Evolutionary conservation across 2,329 filamentous ascomycete genomes (phyloP).

Genomic region (Metarhizium sp.): DNA sequence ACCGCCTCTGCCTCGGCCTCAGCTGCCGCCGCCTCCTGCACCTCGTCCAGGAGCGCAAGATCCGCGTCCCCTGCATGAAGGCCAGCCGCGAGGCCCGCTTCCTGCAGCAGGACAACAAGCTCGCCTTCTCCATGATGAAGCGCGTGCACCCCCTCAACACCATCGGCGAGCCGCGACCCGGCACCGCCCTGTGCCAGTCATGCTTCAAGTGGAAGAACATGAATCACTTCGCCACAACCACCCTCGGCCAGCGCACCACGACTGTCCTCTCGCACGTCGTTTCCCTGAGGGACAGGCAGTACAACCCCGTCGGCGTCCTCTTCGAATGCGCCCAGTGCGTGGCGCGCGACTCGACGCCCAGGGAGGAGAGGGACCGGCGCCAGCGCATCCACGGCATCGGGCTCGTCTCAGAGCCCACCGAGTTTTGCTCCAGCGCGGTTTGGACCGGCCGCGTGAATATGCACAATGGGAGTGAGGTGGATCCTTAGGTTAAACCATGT

Average conservation of each 20-base stretch:
- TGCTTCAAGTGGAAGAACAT: background rate
- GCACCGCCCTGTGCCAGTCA: background rate
- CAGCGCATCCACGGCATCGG: background rate
- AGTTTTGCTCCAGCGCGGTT: background rate
- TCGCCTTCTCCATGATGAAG: background rate
- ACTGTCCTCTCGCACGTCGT: background rate
- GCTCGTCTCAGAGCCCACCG: background rate
- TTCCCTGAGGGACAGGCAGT: background rate
- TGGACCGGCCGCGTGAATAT: background rate
- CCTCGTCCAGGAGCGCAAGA: background rate
- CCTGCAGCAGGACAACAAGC: background rate
- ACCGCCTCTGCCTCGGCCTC: background rate
- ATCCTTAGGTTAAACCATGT: background rate
- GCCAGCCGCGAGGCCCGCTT: background rate
- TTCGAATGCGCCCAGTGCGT: background rate
- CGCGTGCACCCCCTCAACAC: background rate
- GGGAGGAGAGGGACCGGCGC: background rate
- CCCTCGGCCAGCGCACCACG: background rate
- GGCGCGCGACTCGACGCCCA: background rate
- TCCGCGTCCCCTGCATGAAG: background rate
- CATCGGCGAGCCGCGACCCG: background rate
- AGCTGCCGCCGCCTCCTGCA: background rate
- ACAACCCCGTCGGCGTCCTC: background rate
- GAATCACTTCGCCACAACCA: background rate
- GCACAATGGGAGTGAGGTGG: background rate